Evolutionary conservation across 306 rosid species (phyloP).

Genomic region (Pyrus bretschneideri): DNA sequence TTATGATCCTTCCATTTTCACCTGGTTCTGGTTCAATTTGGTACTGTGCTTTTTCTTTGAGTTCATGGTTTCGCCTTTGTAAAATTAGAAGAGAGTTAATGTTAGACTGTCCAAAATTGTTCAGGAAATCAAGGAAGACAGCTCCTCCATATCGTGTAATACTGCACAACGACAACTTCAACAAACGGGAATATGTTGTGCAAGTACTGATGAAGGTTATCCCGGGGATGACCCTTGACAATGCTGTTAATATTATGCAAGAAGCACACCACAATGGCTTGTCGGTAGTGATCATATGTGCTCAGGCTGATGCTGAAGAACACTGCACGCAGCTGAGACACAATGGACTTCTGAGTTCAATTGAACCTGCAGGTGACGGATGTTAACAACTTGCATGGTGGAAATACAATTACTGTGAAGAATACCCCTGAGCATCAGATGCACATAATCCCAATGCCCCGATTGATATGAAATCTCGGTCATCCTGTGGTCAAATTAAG

Average conservation of each 20-base stretch:
- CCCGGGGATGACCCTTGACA: conserved; percentile 74
- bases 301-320: conserved; percentile 73
- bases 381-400: conserved; percentile 23
- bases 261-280: conserved; percentile 68
- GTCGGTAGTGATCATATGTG: conserved; percentile 60
- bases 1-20: background rate
- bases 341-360: conserved; percentile 69
- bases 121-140: conserved; percentile 52
- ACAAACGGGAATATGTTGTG: conserved; percentile 72
- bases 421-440: conserved; percentile 14
- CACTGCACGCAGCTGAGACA: conserved; percentile 73
- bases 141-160: conserved; percentile 66
- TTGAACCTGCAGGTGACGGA: conserved; percentile 66
- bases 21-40: background rate
- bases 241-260: conserved; percentile 74
- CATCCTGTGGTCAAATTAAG: conserved; percentile 7
- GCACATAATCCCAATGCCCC: conserved; percentile 25
- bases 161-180: conserved; percentile 67
- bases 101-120: background rate
- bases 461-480: conserved; percentile 9
- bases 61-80: background rate
- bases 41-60: background rate
- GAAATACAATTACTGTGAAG: background rate
- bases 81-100: background rate
- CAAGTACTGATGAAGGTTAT: conserved; percentile 85